These are phyloP conservation scores for Cicer chorassanicum DNA, from an alignment of 306 rosid genomes.

Conservation along the genomic window DNA sequence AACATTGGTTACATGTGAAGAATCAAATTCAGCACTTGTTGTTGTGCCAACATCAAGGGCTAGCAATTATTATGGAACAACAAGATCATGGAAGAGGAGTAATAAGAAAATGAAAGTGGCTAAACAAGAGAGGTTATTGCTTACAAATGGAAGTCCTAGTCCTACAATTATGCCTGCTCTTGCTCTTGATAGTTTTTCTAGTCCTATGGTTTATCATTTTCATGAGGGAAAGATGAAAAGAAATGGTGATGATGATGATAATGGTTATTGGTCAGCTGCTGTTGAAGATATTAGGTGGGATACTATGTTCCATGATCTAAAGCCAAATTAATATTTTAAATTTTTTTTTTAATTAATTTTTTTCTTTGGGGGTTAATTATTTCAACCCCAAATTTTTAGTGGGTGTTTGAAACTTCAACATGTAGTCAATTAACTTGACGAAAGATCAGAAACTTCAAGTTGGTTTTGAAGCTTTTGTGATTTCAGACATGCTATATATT, in stretches of 20 bases:
- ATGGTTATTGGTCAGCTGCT: slow-evolving; percentile 73
- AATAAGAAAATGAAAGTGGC: slow-evolving; percentile 52
- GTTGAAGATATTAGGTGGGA: slow-evolving; percentile 95
- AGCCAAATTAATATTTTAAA: slow-evolving; percentile 63
- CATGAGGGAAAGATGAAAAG: slow-evolving; percentile 51
- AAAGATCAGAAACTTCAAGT: background rate
- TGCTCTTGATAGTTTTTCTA: slow-evolving; percentile 56
- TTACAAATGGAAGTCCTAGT: slow-evolving; percentile 78
- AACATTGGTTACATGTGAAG: slow-evolving; percentile 48
- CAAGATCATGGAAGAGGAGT: slow-evolving; percentile 70
- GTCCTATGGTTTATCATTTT: slow-evolving; percentile 64
- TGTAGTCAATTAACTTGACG: background rate
- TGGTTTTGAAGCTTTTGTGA: background rate
- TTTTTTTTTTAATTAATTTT: background rate
- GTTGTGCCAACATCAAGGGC: slow-evolving; percentile 68
- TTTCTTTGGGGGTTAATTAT: background rate
- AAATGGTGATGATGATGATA: slow-evolving; percentile 48
- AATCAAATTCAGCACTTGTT: slow-evolving; percentile 66
- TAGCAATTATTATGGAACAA: slow-evolving; percentile 44
- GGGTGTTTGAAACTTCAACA: background rate
- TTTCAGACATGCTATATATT: background rate
- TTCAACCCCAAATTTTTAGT: background rate
- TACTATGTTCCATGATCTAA: slow-evolving; percentile 88
- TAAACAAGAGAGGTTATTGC: slow-evolving; percentile 64
- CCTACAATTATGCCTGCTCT: slow-evolving; percentile 50